A percentile compares a stretch with the other conserved stretches of the same genome.
phyloP scores from a whole-genome alignment of 441 rosid genomes.

The Jatropha multifida region DNA sequence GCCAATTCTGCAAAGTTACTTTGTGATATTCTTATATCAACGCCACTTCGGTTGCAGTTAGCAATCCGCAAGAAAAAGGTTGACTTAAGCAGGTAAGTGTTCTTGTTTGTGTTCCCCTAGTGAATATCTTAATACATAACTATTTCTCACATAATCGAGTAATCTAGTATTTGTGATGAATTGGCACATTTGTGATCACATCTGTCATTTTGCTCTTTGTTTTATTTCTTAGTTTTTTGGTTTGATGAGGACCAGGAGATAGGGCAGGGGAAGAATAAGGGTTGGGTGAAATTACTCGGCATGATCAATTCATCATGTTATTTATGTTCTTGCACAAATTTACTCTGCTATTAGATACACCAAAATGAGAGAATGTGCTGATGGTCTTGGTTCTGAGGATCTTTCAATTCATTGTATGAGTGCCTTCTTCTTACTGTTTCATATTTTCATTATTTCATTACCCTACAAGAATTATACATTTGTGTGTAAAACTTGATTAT shows the following conservation, averaged over 20 bases:
- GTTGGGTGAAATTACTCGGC: too few species aligned
- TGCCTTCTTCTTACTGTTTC: not conserved
- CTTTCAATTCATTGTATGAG: not conserved
- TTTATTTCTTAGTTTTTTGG: too few species aligned
- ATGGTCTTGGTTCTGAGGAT: not conserved
- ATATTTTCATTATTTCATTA: not conserved
- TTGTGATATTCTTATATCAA: constrained; percentile 82
- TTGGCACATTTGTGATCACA: too few species aligned
- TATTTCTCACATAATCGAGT: too few species aligned
- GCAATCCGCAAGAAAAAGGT: constrained; percentile 68
- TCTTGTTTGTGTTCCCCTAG: not conserved
- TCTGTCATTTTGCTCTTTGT: too few species aligned
- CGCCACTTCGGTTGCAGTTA: constrained; percentile 70
- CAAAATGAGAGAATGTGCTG: not conserved
- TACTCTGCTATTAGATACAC: not conserved
- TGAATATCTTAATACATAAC: too few species aligned
- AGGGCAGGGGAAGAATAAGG: too few species aligned
- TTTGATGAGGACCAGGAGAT: too few species aligned
- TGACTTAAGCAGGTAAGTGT: constrained; percentile 77
- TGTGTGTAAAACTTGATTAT: not conserved
- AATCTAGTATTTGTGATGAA: too few species aligned
- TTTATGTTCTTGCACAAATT: not conserved
- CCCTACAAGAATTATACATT: not conserved
- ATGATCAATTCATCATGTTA: not conserved
- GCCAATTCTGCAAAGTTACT: constrained; percentile 61